Conservation (phyloP, 2,329 filamentous ascomycete genomes). For the Fusarium mundagurra region DNA sequence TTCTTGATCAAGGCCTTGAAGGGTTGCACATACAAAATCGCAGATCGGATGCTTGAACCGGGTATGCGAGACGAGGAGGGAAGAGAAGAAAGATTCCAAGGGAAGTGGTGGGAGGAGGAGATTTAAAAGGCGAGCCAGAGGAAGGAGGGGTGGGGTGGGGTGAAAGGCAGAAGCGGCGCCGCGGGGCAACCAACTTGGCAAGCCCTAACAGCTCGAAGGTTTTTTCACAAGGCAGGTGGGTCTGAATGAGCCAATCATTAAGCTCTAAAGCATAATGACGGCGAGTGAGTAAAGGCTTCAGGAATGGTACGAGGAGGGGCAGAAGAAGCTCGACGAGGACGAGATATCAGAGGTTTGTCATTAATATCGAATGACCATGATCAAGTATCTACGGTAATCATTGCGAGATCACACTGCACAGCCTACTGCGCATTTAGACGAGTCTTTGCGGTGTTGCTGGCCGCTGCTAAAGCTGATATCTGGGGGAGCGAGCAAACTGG, state of each 20-base stretch:
- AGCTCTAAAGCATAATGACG: conserved; percentile 10
- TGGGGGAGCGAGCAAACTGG: neutral
- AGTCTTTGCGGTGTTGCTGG: neutral
- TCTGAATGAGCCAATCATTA: conserved; percentile 26
- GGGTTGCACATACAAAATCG: conserved; percentile 50
- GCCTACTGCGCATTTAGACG: neutral
- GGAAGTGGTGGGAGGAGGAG: conserved; percentile 50
- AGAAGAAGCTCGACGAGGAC: conserved; percentile 14
- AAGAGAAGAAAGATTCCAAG: conserved; percentile 50
- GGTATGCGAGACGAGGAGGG: conserved; percentile 57
- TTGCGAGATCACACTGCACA: neutral
- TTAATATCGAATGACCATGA: neutral
- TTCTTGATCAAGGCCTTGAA: conserved; percentile 14
- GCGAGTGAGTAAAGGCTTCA: conserved; percentile 20
- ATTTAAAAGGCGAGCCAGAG: conserved; percentile 51
- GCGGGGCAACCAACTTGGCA: conserved; percentile 49
- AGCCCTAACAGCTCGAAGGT: conserved; percentile 50
- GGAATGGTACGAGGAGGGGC: conserved; percentile 37
- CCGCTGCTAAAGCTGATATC: neutral
- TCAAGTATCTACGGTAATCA: neutral
- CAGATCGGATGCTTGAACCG: conserved; percentile 57
- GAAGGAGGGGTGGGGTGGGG: conserved; percentile 44
- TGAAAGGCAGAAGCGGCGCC: conserved; percentile 42
- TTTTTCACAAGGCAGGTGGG: conserved; percentile 34
- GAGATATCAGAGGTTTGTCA: conserved; percentile 6